Evolutionary conservation across 169 alveolate species (phyloP).

Genomic region (Fabrea salina): DNA sequence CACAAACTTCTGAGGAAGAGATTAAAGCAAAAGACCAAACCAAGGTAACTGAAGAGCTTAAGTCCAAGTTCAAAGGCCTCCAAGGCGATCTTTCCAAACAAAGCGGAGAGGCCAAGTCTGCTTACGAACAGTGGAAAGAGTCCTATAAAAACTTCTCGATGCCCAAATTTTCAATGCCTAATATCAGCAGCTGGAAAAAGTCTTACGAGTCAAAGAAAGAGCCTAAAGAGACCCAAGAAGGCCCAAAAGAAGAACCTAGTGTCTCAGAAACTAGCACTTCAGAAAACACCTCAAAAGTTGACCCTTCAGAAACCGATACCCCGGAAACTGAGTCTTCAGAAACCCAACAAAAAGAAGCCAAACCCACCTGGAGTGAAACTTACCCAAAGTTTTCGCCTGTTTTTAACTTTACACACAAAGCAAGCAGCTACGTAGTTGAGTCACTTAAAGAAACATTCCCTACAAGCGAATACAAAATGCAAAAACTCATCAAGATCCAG

Average conservation of each 20-base stretch:
- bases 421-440: neutral
- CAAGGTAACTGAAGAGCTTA: constrained; percentile 20
- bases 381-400: neutral
- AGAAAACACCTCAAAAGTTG: neutral
- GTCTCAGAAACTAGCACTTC: neutral
- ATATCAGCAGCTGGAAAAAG: neutral
- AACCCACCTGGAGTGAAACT: neutral
- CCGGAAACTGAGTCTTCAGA: neutral
- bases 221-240: neutral
- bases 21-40: constrained; percentile 14
- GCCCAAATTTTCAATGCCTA: neutral
- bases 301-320: neutral
- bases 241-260: neutral
- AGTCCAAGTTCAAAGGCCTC: neutral
- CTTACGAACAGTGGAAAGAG: neutral
- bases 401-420: neutral
- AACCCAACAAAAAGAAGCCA: neutral
- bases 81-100: neutral
- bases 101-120: neutral
- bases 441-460: constrained; percentile 6
- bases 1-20: neutral
- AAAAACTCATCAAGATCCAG: neutral
- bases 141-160: neutral
- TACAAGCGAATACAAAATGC: neutral
- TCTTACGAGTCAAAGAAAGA: neutral